Percentiles rank a stretch among this genome's conserved stretches.
phyloP scores from a whole-genome alignment of 108 stramenopile species.

The Pseudonitzschia pungens region DNA sequence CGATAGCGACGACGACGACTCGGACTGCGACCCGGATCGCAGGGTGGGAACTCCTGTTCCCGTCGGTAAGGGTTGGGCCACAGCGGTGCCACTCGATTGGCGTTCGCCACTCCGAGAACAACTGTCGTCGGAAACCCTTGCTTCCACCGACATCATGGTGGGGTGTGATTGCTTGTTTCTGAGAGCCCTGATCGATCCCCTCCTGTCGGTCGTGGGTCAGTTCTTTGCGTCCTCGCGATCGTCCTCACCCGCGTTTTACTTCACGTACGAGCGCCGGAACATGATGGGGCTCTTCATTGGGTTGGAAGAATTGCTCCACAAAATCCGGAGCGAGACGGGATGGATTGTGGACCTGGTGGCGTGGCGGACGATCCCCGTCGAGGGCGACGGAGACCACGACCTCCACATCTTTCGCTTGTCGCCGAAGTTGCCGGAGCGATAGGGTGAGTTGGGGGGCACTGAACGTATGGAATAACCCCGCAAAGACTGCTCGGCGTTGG shows the following conservation, averaged over 20 bases:
- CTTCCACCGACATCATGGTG: neutral
- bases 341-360: neutral
- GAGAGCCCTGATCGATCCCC: neutral
- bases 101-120: neutral
- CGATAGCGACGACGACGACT: neutral
- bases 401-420: neutral
- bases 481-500: too few relatives aligned
- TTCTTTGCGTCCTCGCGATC: neutral
- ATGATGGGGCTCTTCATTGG: neutral
- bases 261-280: constrained; percentile 2
- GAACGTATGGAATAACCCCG: too few relatives aligned
- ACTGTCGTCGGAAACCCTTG: neutral
- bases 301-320: neutral
- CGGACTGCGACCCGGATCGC: neutral
- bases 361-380: constrained; percentile 5
- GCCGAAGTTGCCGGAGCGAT: too few relatives aligned
- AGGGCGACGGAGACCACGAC: neutral
- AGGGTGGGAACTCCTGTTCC: neutral
- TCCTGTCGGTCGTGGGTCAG: neutral
- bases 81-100: neutral
- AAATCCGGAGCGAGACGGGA: neutral
- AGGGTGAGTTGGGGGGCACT: too few relatives aligned
- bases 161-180: neutral
- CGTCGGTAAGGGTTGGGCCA: neutral
- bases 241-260: neutral